Evolutionary conservation across 805 yeast genomes (phyloP), one percentile per base, ranked within the genome.

Genomic region (Saccharomyces kudriavzevii): DNA sequence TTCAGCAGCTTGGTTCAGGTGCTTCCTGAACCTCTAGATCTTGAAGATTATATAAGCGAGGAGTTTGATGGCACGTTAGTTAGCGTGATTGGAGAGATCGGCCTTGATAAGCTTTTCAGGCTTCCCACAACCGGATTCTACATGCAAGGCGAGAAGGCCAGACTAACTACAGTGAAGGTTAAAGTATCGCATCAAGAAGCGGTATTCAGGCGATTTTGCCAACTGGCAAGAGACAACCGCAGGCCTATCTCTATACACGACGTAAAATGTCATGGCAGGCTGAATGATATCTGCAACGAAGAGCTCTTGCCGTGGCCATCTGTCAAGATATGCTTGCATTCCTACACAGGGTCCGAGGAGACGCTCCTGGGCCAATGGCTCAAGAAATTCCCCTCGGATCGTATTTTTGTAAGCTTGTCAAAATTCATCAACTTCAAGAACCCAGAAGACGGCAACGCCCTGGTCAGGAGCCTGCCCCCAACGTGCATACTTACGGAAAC

Each of bases 291-390:
- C 8, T 59, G 61, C 51, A 26, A 61, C 43, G 43, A 53, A 53
- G 31, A 58, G 60, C 1, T 65, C 67, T 10, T 67, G 77, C 2
- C 53, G 9, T 47, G 52, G 24, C 26, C 28, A 8, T 46, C 45
- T 11, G 54, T 60, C 20, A 65, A 73, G 2, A 68, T 90, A 1
- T 81, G 88, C 40, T 74, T 94, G 25, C 98, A 92, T 65, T 89
- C 97, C 0, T 94, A 83, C 67, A 81, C 89, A 6, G 98, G 98
- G 0, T 84, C 96, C 1, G 57, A 75, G 0, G 96, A 89, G 46
- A 89, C 83, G 54, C 79, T 85, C 14, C 64, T 72, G 52, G 51
- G 73, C 46, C 79, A 85, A 76, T 62, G 78, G 49, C 57, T 62
- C 22, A 57, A 56, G 28, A 40, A 46, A 5, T 63, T 62, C 35